Evolutionary conservation across 2,329 filamentous ascomycete species (phyloP), one percentile per base, ranked within the genome.

Genomic region (Geosmithia morbida): DNA sequence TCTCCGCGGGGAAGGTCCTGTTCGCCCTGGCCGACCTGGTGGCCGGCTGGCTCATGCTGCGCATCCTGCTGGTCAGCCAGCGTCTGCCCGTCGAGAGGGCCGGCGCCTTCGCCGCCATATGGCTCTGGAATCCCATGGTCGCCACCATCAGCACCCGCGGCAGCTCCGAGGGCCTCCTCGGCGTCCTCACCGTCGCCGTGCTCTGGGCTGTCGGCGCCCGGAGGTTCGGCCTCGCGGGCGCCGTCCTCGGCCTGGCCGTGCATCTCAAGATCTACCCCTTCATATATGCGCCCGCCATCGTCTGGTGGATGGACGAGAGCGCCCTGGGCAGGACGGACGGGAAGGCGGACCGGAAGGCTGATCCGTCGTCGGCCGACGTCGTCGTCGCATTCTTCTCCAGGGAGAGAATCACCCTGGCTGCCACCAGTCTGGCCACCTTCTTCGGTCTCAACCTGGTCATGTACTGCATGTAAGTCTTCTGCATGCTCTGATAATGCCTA

Each of bases 211-310:
- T 85, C 1, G 67, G 88, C 52, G 69, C 75, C 46, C 72, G 71
- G 46, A 69, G 70, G n/a, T 67, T 84, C 17, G 57, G 65, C 1
- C 60, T 94, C 8, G 84, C 88, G 0, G 90, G 86, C 0, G 53
- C 81, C 2, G 62, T 97, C 29, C 70, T 98, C 2, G 92, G 92
- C 0, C 66, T 95, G 26, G 79, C 79, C 1, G 89, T 97, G 22
- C 92, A 98, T 66, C 94, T 98, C 67, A 98, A 98, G 72, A 97
- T 98, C 51, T 98, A 98, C 58, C 92, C 92, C 0, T 95, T 97
- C 63, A 87, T 98, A 50, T 98, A 98, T 63, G 90, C 86, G 2
- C 78, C 82, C 0, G 81, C 83, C 2, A 81, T 92, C 41, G 63
- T 87, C 5, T 88, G 83, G 82, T 89, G 83, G 83, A 78, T 90